These are phyloP conservation scores for Penicillium sclerotiorum DNA, from an alignment of 2,329 filamentous ascomycete species.

Conservation along the genomic window DNA sequence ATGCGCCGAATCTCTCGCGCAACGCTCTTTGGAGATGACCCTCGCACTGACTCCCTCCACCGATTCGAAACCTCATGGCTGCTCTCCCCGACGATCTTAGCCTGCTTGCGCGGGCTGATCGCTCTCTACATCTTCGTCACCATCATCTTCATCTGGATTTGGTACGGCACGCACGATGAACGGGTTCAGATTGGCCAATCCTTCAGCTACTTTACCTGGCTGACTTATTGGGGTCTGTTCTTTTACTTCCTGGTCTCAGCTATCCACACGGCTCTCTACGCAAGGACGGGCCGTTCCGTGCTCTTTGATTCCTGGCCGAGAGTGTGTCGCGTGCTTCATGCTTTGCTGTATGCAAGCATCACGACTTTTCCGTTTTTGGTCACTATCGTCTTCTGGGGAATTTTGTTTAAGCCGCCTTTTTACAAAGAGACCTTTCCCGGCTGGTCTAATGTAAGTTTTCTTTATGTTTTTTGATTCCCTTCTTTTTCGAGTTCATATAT, in stretches of 20 bases:
- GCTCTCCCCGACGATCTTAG: constrained; percentile 66
- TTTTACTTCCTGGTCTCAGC: constrained; percentile 75
- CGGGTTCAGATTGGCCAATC: constrained; percentile 54
- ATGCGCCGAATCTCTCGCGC: constrained; percentile 24
- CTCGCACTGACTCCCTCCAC: constrained; percentile 52
- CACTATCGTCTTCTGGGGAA: constrained; percentile 69
- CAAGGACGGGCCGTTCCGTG: constrained; percentile 52
- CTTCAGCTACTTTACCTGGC: constrained; percentile 81
- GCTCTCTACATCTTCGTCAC: constrained; percentile 67
- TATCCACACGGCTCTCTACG: constrained; percentile 70
- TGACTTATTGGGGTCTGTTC: constrained; percentile 79
- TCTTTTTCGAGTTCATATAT: constrained; percentile 2
- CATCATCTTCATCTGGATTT: constrained; percentile 70
- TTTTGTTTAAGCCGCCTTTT: constrained; percentile 59
- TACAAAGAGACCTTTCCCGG: constrained; percentile 55
- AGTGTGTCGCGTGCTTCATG: constrained; percentile 65
- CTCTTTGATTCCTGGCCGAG: constrained; percentile 64
- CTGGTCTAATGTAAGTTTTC: constrained; percentile 53
- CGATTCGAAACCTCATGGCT: constrained; percentile 82
- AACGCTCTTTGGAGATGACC: constrained; percentile 38
- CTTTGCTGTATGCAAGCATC: constrained; percentile 65
- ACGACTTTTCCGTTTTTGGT: constrained; percentile 69
- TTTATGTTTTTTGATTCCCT: neutral
- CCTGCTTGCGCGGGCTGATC: constrained; percentile 54
- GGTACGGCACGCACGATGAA: constrained; percentile 59